Evolutionary conservation across 495 filamentous ascomycete species (phyloP), one percentile per base, ranked within the genome.

Genomic region (Trichoderma erinaceum): DNA sequence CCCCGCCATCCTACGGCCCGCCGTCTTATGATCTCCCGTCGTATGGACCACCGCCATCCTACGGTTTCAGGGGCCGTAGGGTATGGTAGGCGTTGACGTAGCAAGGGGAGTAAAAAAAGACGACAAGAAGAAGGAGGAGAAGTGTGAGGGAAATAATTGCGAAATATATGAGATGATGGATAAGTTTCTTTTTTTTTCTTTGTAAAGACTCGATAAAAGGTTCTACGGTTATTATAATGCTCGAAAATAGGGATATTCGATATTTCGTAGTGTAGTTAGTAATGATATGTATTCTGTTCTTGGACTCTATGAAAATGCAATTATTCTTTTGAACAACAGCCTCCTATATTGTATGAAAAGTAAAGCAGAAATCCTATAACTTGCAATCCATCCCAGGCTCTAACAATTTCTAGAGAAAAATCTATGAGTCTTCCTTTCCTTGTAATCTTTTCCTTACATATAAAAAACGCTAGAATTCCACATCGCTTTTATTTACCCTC

Each of bases 41-140:
- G 27, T 66, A 50, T 66, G 44, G 35, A 41, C 64, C 29, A 18
- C 43, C 56, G 6, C 64, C 64, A 29, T 38, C 75, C 0, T 69
- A 69, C 43, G 35, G 35, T 21, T 50, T 58, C 25, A 74, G 74
- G 5, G 76, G 76, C 69, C 73, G 76, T 15, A 70, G 73, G 70
- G 73, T 71, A 16, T 77, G 75, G 67, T 74, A 75, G 63, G 66
- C 41, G 27, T 71, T 70, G 32, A 72, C 35, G 2, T 29, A 27
- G 56, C 10, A 61, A 29, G 8, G 6, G 23, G 11, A 29, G 5
- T 5, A 16, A 21, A 56, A 8, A 29, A 29, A 29, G 4, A 4
- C 29, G n/a, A 56, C 21, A 11, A 25, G 50, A 6, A 56, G 12
- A 25, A 61, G 13, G 74, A 41, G 5, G 64, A 3, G 35, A 21